Evolutionary conservation across 2,329 filamentous ascomycete genomes (phyloP).

Genomic region (Pseudogymnoascus sp.): DNA sequence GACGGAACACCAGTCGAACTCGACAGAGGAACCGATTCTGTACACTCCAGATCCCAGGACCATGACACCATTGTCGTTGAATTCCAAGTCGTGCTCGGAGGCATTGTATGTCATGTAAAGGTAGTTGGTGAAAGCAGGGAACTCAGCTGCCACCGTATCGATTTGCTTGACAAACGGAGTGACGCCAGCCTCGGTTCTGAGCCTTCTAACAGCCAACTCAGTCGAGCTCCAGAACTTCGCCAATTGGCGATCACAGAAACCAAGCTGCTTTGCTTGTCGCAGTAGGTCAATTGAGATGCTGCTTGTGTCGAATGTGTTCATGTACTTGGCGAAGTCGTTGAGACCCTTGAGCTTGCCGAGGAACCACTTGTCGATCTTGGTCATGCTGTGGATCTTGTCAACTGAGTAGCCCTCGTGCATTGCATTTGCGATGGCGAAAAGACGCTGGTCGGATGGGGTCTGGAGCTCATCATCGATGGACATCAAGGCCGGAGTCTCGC

Average conservation of each 20-base stretch:
- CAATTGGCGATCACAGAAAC: slow-evolving; percentile 89
- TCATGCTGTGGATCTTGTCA: slow-evolving; percentile 96
- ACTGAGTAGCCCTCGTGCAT: slow-evolving; percentile 93
- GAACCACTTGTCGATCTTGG: slow-evolving; percentile 99
- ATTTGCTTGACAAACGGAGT: slow-evolving; percentile 94
- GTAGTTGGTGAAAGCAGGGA: slow-evolving; percentile 92
- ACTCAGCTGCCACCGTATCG: slow-evolving; percentile 95
- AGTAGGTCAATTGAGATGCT: slow-evolving; percentile 64
- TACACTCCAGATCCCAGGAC: slow-evolving; percentile 94
- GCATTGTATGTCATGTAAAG: slow-evolving; percentile 95
- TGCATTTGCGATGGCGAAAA: slow-evolving; percentile 96
- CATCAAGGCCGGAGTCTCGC: slow-evolving; percentile 81
- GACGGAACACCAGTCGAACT: slow-evolving; percentile 99
- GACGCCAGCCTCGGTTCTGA: slow-evolving; percentile 80
- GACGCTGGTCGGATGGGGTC: slow-evolving; percentile 92
- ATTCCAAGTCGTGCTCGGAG: slow-evolving; percentile 72
- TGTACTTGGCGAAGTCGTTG: slow-evolving; percentile 77
- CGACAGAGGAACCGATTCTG: slow-evolving; percentile 93
- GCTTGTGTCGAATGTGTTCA: slow-evolving; percentile 59
- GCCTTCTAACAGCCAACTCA: slow-evolving; percentile 78
- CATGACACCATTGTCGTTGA: slow-evolving; percentile 90
- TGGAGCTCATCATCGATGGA: slow-evolving; percentile 93
- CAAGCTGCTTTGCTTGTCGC: slow-evolving; percentile 82
- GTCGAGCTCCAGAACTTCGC: slow-evolving; percentile 93
- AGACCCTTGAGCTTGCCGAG: slow-evolving; percentile 83